Conservation (phyloP, 257 asterid species). For the Euphrasia confusa region DNA sequence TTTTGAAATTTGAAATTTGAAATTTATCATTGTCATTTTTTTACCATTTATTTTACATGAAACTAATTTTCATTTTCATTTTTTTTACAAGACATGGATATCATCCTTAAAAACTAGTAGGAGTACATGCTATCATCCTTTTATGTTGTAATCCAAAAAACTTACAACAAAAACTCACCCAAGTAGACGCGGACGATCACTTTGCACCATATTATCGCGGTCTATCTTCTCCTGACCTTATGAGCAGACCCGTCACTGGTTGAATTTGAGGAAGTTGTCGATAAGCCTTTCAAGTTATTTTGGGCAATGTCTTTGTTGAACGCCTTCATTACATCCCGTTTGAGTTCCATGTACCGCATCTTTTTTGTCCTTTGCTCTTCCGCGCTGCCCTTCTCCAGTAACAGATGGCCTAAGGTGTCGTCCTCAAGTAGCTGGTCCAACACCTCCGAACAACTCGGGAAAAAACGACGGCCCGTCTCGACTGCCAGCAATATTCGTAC, state of each 20-base stretch:
- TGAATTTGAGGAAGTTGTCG: conserved; percentile 48
- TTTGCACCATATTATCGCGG: not conserved
- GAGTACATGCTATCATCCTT: too few species aligned
- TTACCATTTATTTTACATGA: too few species aligned
- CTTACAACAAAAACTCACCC: not conserved
- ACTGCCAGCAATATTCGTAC: conserved; percentile 30
- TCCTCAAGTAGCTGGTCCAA: conserved; percentile 71
- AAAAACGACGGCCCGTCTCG: conserved; percentile 62
- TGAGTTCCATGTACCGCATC: conserved; percentile 69
- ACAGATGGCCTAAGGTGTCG: conserved; percentile 48
- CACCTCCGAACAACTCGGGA: conserved; percentile 80
- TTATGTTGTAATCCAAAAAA: conserved; percentile 1
- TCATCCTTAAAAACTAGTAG: too few species aligned
- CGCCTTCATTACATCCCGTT: conserved; percentile 69
- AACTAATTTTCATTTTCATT: too few species aligned
- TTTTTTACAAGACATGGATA: too few species aligned
- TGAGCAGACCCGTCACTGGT: conserved; percentile 33
- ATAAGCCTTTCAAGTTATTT: conserved; percentile 30
- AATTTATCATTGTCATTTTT: too few species aligned
- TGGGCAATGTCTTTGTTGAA: conserved; percentile 70
- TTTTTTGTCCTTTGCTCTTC: conserved; percentile 65
- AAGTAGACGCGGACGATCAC: not conserved
- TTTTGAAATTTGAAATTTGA: too few species aligned
- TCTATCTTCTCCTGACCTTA: conserved; percentile 41
- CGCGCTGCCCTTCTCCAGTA: conserved; percentile 54